Conservation (phyloP, 768 basidiomycete genomes). For the Amanita polypyramis region DNA sequence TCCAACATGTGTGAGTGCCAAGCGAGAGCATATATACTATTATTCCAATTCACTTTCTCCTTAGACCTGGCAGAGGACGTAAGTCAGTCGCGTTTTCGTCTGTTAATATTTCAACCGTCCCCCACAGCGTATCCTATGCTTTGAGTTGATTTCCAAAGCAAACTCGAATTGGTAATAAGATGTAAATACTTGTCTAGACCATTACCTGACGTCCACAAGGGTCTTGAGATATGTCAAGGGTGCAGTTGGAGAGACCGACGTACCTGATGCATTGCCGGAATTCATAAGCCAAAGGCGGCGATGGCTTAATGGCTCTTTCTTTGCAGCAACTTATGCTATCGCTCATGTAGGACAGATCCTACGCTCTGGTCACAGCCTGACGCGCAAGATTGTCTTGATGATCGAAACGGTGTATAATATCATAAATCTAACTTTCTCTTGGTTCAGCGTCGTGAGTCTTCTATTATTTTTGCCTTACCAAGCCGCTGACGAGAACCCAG, state of each 20-base stretch:
- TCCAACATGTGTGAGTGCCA: slow-evolving; percentile 82
- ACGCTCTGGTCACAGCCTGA: slow-evolving; percentile 70
- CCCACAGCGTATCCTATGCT: slow-evolving; percentile 69
- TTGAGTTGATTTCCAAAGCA: slow-evolving; percentile 68
- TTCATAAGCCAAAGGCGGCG: slow-evolving; percentile 89
- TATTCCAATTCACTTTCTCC: slow-evolving; percentile 7
- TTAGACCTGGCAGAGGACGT: slow-evolving; percentile 87
- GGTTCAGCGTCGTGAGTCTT: slow-evolving; percentile 78
- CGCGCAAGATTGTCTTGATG: slow-evolving; percentile 65
- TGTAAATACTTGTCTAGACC: neutral
- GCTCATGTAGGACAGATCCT: slow-evolving; percentile 77
- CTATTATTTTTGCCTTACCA: neutral
- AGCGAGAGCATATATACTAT: neutral
- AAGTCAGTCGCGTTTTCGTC: slow-evolving; percentile 14
- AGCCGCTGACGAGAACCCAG: slow-evolving; percentile 21
- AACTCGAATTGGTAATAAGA: slow-evolving; percentile 54
- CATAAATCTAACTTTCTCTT: slow-evolving; percentile 80
- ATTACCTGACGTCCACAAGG: slow-evolving; percentile 38
- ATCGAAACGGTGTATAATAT: slow-evolving; percentile 82
- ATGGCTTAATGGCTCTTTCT: slow-evolving; percentile 90
- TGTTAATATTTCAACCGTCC: slow-evolving; percentile 1
- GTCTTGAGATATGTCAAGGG: slow-evolving; percentile 94
- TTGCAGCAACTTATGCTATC: slow-evolving; percentile 89
- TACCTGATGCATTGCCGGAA: slow-evolving; percentile 86
- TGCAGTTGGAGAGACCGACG: slow-evolving; percentile 88